A percentile compares a stretch with the other conserved stretches of the same genome.
Conservation (phyloP, 257 asterid genomes). For the Scutellaria minor region DNA sequence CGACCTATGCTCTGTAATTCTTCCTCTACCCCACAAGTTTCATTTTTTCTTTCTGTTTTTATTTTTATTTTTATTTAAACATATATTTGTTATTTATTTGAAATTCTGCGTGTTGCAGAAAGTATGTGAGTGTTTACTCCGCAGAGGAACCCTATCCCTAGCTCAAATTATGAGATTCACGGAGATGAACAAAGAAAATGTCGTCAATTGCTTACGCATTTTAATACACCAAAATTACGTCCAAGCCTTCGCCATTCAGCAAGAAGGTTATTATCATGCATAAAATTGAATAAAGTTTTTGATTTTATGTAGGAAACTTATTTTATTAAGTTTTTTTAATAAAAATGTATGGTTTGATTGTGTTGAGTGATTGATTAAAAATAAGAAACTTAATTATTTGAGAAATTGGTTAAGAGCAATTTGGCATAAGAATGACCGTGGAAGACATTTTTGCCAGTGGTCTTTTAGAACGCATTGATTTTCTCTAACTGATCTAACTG, state of each 20-base stretch:
- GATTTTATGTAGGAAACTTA: neutral
- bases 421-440: neutral
- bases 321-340: neutral
- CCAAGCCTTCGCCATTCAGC: slow-evolving; percentile 67
- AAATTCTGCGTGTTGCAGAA: slow-evolving; percentile 52
- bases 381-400: neutral
- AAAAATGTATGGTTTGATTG: neutral
- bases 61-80: too few relatives aligned
- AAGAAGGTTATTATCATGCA: slow-evolving; percentile 44
- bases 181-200: slow-evolving; percentile 63
- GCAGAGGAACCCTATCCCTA: slow-evolving; percentile 67
- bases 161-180: slow-evolving; percentile 56
- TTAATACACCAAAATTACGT: slow-evolving; percentile 85
- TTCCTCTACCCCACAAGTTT: neutral
- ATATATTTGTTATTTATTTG: neutral
- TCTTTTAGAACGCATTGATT: neutral
- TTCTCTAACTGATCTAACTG: too few relatives aligned
- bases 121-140: slow-evolving; percentile 79
- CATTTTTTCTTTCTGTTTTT: neutral
- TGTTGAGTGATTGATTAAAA: neutral
- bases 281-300: too few relatives aligned
- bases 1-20: slow-evolving; percentile 59
- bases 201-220: slow-evolving; percentile 71
- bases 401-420: neutral
- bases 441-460: neutral